phyloP scores from a whole-genome alignment of 495 filamentous ascomycete species.

The Gamarada debralockiae region DNA sequence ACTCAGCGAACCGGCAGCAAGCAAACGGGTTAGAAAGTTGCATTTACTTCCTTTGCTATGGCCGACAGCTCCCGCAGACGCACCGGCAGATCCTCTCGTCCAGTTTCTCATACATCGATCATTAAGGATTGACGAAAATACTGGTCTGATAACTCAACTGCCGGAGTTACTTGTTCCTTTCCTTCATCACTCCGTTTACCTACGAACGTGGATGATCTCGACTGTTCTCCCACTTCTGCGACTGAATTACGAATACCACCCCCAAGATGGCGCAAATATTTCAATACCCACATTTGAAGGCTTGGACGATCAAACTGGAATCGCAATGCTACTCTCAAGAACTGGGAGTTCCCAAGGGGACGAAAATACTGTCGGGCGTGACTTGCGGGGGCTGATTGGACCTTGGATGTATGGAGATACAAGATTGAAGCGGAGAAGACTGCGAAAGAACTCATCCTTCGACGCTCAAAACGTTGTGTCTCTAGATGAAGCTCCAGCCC shows the following conservation, averaged over 20 bases:
- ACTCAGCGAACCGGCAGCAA: conserved; percentile 60
- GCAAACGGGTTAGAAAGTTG: conserved; percentile 66
- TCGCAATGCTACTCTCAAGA: conserved; percentile 66
- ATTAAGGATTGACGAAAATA: conserved; percentile 72
- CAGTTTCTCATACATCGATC: conserved; percentile 75
- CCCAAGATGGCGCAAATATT: conserved; percentile 47
- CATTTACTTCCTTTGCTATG: conserved; percentile 58
- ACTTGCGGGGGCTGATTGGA: conserved; percentile 70
- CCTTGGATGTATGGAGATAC: conserved; percentile 78
- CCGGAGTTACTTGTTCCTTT: conserved; percentile 73
- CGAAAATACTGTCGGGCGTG: conserved; percentile 53
- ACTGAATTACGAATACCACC: conserved; percentile 82
- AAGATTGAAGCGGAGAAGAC: conserved; percentile 48
- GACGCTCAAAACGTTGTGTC: conserved; percentile 3
- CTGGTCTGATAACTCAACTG: conserved; percentile 69
- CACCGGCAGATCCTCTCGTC: conserved; percentile 52
- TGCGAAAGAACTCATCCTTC: conserved; percentile 10
- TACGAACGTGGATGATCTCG: conserved; percentile 76
- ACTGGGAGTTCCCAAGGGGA: conserved; percentile 42
- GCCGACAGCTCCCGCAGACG: conserved; percentile 39
- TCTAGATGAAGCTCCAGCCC: conserved; percentile 9
- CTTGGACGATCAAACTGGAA: conserved; percentile 57
- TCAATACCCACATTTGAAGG: conserved; percentile 59
- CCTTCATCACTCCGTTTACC: conserved; percentile 56
- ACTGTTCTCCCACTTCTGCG: conserved; percentile 73